Conservation (phyloP, 331 rosid species). For the Arachis monticola region DNA sequence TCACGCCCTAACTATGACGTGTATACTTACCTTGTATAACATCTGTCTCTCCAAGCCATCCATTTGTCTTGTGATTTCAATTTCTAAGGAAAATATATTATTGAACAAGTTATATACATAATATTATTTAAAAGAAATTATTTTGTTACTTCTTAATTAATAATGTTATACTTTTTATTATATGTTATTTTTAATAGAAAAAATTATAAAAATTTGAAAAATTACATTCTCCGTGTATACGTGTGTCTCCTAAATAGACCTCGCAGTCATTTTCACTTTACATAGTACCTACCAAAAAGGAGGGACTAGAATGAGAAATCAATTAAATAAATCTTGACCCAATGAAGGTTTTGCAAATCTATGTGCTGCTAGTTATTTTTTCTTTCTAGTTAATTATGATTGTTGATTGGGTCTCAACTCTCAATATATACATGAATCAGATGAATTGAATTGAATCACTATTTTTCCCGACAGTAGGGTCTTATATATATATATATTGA, state of each 20-base stretch:
- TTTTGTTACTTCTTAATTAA: too few species aligned
- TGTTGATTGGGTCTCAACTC: conserved; percentile 7
- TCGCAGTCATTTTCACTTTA: conserved; percentile 34
- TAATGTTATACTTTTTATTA: too few species aligned
- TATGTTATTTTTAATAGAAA: too few species aligned
- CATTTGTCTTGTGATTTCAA: conserved; percentile 44
- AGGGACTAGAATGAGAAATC: not conserved
- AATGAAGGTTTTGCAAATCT: not conserved
- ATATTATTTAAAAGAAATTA: too few species aligned
- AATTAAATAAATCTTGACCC: not conserved
- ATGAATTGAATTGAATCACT: conserved; percentile 3
- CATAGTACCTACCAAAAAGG: conserved; percentile 5
- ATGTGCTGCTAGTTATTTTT: too few species aligned
- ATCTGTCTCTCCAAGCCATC: conserved; percentile 33
- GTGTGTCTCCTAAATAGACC: conserved; percentile 16
- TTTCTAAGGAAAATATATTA: conserved; percentile 24
- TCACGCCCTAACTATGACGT: conserved; percentile 59
- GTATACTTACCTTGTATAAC: conserved; percentile 36
- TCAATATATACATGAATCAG: not conserved
- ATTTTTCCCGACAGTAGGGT: conserved; percentile 54
- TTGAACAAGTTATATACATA: not conserved
- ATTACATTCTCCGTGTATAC: too few species aligned
- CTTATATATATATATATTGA: conserved; percentile 3
- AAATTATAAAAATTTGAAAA: too few species aligned
- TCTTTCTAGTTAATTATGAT: too few species aligned